Evolutionary conservation across 768 basidiomycete species (phyloP).

Genomic region (Lentinus brumalis): DNA sequence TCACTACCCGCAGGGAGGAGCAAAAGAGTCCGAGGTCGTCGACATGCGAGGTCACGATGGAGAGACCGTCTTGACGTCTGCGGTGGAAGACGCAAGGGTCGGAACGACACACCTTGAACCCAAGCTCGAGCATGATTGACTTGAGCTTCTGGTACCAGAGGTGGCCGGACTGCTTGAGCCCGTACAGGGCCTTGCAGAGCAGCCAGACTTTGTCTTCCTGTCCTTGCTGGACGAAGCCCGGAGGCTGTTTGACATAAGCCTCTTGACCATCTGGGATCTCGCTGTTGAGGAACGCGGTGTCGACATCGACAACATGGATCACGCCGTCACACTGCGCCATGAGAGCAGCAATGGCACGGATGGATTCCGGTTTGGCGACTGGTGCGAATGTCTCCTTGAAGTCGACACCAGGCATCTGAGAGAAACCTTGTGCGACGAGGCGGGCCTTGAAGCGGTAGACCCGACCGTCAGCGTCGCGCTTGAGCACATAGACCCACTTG

Average conservation of each 20-base stretch:
- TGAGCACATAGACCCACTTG: conserved; percentile 46
- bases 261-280: conserved; percentile 21
- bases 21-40: too few species aligned
- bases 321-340: conserved; percentile 17
- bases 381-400: conserved; percentile 42
- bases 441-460: conserved; percentile 43
- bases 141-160: too few species aligned
- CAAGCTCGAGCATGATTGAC: too few species aligned
- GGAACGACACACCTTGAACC: too few species aligned
- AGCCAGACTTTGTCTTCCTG: conserved; percentile 8
- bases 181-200: conserved; percentile 35
- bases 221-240: conserved; percentile 9
- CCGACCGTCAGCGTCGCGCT: conserved; percentile 38
- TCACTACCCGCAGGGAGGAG: too few species aligned
- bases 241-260: conserved; percentile 34
- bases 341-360: conserved; percentile 30
- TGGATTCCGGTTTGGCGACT: conserved; percentile 24
- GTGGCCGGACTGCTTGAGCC: conserved; percentile 33
- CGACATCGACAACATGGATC: conserved; percentile 24
- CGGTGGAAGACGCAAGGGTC: too few species aligned
- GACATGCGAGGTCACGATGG: too few species aligned
- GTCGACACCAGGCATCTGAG: conserved; percentile 42
- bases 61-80: too few species aligned
- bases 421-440: conserved; percentile 45
- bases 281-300: conserved; percentile 22